Conservation (phyloP, 2,329 filamentous ascomycete genomes). For the Colletotrichum sp. region DNA sequence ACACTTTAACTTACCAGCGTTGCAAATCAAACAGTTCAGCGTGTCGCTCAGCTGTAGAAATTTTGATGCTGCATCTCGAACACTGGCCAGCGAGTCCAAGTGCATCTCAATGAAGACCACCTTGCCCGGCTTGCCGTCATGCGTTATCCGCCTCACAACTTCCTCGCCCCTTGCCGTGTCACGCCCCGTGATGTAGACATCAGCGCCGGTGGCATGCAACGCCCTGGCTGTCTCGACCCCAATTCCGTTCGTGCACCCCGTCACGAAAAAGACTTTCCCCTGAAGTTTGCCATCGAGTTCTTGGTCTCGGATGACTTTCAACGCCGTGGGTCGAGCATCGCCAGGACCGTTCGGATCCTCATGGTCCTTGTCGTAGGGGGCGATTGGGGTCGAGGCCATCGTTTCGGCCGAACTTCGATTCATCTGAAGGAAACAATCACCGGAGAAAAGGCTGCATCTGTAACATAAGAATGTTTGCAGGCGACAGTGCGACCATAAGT, state of each 20-base stretch:
- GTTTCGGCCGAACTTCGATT: neutral
- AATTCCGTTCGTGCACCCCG: constrained; percentile 44
- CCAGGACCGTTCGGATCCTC: constrained; percentile 1
- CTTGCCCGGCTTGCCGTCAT: constrained; percentile 14
- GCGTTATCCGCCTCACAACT: constrained; percentile 19
- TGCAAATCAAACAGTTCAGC: constrained; percentile 41
- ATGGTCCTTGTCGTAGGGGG: constrained; percentile 4
- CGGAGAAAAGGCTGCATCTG: neutral
- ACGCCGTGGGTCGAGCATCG: constrained; percentile 19
- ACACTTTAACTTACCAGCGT: constrained; percentile 36
- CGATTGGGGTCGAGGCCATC: neutral
- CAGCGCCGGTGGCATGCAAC: constrained; percentile 45
- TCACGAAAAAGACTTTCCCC: constrained; percentile 44
- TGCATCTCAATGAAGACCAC: constrained; percentile 39
- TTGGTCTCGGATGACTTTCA: constrained; percentile 13
- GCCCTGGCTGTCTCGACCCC: constrained; percentile 47
- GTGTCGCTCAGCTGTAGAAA: constrained; percentile 17
- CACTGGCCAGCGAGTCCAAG: constrained; percentile 31
- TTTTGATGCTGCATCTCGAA: constrained; percentile 26
- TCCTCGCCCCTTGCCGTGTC: constrained; percentile 33
- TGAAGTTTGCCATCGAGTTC: neutral
- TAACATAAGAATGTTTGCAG: neutral
- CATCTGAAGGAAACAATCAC: neutral
- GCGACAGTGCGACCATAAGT: neutral
- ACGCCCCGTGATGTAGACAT: constrained; percentile 47